Conservation (phyloP, 805 yeast genomes). For the Saturnispora quitensis region DNA sequence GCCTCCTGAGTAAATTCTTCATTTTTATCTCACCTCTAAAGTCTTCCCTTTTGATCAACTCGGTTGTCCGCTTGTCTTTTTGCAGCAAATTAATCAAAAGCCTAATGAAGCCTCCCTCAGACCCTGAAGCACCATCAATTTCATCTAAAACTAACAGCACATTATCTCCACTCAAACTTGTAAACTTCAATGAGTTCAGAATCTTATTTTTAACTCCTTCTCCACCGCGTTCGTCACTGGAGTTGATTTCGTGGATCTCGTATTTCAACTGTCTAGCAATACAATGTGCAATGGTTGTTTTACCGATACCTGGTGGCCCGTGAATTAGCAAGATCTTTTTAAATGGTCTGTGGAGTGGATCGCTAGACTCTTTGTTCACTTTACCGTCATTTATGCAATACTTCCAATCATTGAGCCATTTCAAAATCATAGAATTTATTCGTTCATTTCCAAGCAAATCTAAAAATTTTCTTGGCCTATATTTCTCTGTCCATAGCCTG, state of each 20-base stretch:
- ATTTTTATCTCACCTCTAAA: constrained; percentile 6
- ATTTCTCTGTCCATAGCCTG: constrained; percentile 51
- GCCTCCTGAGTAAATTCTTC: constrained; percentile 48
- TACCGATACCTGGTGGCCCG: constrained; percentile 94
- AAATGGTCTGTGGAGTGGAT: constrained; percentile 50
- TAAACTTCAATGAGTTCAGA: constrained; percentile 52
- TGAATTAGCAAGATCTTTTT: constrained; percentile 63
- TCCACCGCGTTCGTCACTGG: constrained; percentile 70
- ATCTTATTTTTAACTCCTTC: constrained; percentile 42
- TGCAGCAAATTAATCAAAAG: constrained; percentile 47
- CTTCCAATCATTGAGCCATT: constrained; percentile 65
- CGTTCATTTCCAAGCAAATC: constrained; percentile 65
- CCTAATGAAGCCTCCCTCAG: constrained; percentile 55
- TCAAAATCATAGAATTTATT: constrained; percentile 46
- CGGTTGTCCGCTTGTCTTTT: constrained; percentile 48
- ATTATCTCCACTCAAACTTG: constrained; percentile 63
- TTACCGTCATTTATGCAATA: constrained; percentile 33
- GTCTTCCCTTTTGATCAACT: constrained; percentile 19
- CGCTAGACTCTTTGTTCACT: constrained; percentile 20
- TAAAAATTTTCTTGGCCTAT: constrained; percentile 53
- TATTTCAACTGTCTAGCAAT: constrained; percentile 78
- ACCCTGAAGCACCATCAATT: constrained; percentile 57
- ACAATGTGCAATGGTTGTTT: constrained; percentile 80
- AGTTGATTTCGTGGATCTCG: constrained; percentile 75
- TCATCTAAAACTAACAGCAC: constrained; percentile 83